Percentiles rank a stretch among this genome's conserved stretches.
Evolutionary conservation across 768 basidiomycete species (phyloP).

Genomic region (Tulasnella sp.): DNA sequence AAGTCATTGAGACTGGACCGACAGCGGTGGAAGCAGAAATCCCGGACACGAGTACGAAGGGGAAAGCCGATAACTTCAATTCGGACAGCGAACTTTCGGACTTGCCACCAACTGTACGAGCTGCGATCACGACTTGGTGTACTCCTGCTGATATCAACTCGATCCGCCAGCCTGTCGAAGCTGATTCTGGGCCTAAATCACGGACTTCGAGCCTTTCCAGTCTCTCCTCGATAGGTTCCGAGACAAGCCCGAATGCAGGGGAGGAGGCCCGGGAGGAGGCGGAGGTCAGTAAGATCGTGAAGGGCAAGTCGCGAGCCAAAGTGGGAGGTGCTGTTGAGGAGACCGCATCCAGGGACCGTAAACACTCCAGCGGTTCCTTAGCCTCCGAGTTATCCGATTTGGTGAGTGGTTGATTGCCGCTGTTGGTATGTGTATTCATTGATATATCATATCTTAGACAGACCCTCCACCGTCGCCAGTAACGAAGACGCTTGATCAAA

Average conservation of each 20-base stretch:
- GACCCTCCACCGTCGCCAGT: neutral
- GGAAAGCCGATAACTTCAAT: neutral
- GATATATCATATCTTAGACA: neutral
- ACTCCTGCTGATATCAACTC: neutral
- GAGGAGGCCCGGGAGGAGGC: neutral
- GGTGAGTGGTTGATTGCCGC: neutral
- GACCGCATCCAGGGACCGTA: neutral
- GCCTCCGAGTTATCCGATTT: neutral
- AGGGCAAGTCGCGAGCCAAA: neutral
- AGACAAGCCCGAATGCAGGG: neutral
- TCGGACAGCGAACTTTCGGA: conserved; percentile 9
- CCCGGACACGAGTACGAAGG: neutral
- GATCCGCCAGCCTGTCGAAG: neutral
- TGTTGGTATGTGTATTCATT: neutral
- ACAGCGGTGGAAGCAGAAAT: neutral
- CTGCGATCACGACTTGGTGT: neutral
- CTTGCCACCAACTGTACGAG: neutral
- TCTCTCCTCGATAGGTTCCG: neutral
- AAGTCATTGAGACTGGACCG: neutral
- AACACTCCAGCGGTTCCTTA: neutral
- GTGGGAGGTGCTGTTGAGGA: neutral
- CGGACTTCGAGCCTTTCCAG: neutral
- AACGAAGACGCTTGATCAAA: neutral
- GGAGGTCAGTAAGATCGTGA: neutral
- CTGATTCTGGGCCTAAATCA: neutral